Conservation (phyloP, 805 yeast species). For the Priceomyces fermenticarens region DNA sequence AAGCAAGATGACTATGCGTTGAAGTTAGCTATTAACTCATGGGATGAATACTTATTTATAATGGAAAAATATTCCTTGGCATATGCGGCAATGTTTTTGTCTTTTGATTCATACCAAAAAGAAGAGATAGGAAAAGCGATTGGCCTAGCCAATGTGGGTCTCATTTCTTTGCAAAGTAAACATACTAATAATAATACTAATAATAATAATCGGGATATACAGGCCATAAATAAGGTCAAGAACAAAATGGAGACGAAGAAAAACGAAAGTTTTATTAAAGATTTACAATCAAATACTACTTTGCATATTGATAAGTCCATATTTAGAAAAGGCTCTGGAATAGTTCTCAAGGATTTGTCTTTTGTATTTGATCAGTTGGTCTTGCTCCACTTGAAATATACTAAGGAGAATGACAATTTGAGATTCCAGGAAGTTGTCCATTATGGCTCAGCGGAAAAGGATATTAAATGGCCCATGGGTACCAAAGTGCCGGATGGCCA, state of each 20-base stretch:
- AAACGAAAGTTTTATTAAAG: constrained; percentile 29
- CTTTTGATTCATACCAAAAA: constrained; percentile 45
- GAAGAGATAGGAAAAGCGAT: constrained; percentile 44
- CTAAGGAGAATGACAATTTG: constrained; percentile 41
- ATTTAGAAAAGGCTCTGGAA: constrained; percentile 31
- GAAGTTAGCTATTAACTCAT: constrained; percentile 10
- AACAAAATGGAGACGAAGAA: constrained; percentile 24
- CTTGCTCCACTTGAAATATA: constrained; percentile 36
- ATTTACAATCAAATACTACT: constrained; percentile 32
- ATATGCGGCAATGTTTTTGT: constrained; percentile 42
- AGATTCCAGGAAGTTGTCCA: constrained; percentile 33
- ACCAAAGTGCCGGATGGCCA: constrained; percentile 30
- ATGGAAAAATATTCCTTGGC: constrained; percentile 36
- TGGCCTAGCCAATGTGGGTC: constrained; percentile 39
- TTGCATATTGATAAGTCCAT: constrained; percentile 32
- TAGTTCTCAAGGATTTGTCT: constrained; percentile 33
- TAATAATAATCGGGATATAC: constrained; percentile 8
- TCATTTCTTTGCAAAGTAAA: constrained; percentile 36
- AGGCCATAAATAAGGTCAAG: constrained; percentile 18
- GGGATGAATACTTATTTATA: constrained; percentile 30
- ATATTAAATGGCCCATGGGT: constrained; percentile 45
- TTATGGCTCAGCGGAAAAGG: constrained; percentile 33
- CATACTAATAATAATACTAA: constrained; percentile 14
- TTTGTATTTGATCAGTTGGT: constrained; percentile 41
- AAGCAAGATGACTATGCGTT: constrained; percentile 4